These are phyloP conservation scores for Spinellus fusiger DNA, from an alignment of 192 early-diverging fungal genomes.

Conservation along the genomic window DNA sequence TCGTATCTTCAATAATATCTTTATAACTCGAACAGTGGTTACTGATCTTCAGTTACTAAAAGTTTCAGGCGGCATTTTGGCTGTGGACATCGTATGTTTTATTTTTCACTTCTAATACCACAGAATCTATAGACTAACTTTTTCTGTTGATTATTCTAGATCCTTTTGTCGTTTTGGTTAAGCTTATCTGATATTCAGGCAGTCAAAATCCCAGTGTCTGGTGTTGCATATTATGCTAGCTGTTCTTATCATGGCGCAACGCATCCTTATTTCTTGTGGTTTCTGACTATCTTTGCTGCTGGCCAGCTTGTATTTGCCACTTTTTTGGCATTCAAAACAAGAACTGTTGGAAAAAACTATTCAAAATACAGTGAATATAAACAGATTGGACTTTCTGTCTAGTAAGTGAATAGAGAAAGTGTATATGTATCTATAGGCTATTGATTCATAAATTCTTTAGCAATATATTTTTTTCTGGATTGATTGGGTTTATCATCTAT, in stretches of 20 bases:
- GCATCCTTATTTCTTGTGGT: slow-evolving; percentile 5
- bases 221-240: slow-evolving; percentile 16
- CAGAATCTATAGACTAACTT: not conserved
- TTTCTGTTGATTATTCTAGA: not conserved
- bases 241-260: slow-evolving; percentile 17
- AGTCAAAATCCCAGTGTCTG: slow-evolving; percentile 3
- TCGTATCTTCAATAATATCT: slow-evolving; percentile 47
- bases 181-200: not conserved
- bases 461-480: slow-evolving; percentile 40
- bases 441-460: slow-evolving; percentile 10
- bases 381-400: slow-evolving; percentile 44
- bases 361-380: slow-evolving; percentile 45
- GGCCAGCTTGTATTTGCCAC: slow-evolving; percentile 32
- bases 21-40: slow-evolving; percentile 38
- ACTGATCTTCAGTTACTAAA: slow-evolving; percentile 38
- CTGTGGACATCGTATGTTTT: slow-evolving; percentile 27
- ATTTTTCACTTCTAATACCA: not conserved
- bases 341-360: slow-evolving; percentile 29
- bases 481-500: slow-evolving; percentile 37
- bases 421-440: not conserved
- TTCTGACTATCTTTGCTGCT: slow-evolving; percentile 24
- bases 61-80: slow-evolving; percentile 36
- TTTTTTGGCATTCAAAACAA: slow-evolving; percentile 39
- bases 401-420: slow-evolving; percentile 32
- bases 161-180: slow-evolving; percentile 19